Evolutionary conservation across 148 eudicot genomes (phyloP).

Genomic region (Tetragonia tetragonoides): DNA sequence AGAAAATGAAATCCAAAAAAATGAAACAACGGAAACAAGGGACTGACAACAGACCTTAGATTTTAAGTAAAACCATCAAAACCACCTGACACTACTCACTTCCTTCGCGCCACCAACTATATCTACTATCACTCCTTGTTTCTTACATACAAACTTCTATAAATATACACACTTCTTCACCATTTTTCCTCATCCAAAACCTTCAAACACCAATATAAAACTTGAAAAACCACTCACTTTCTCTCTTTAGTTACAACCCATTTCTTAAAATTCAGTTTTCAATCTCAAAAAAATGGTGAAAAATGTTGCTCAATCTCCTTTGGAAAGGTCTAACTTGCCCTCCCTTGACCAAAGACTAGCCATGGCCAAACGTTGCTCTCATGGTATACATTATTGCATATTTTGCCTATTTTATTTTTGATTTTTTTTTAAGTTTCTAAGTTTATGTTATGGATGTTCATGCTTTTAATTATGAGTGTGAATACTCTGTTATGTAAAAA

Average conservation of each 20-base stretch:
- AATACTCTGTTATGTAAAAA: too few relatives aligned
- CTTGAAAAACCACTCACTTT: background rate
- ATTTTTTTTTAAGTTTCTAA: background rate
- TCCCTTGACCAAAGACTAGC: conserved; percentile 76
- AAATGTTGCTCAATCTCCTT: conserved; percentile 50
- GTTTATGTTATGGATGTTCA: background rate
- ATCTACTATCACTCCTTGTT: background rate
- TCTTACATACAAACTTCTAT: conserved; percentile 2
- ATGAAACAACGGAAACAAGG: conserved; percentile 19
- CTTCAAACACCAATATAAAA: background rate
- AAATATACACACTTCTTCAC: conserved; percentile 10
- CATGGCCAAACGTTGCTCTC: conserved; percentile 85
- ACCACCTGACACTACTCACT: background rate
- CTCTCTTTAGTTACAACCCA: background rate
- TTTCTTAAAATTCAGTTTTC: background rate
- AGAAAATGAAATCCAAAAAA: background rate
- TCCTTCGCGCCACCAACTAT: background rate
- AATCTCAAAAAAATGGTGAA: conserved; percentile 31
- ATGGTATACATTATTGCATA: conserved; percentile 32
- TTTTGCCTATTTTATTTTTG: background rate
- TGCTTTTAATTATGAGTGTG: too few relatives aligned
- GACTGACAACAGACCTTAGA: conserved; percentile 11
- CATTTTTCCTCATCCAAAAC: conserved; percentile 6
- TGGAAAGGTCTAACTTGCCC: conserved; percentile 44
- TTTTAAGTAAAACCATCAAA: conserved; percentile 26